Percentiles rank a stretch among this genome's conserved stretches.
Evolutionary conservation across 2,329 filamentous ascomycete genomes (phyloP).

Genomic region (Colletotrichum orbiculare): DNA sequence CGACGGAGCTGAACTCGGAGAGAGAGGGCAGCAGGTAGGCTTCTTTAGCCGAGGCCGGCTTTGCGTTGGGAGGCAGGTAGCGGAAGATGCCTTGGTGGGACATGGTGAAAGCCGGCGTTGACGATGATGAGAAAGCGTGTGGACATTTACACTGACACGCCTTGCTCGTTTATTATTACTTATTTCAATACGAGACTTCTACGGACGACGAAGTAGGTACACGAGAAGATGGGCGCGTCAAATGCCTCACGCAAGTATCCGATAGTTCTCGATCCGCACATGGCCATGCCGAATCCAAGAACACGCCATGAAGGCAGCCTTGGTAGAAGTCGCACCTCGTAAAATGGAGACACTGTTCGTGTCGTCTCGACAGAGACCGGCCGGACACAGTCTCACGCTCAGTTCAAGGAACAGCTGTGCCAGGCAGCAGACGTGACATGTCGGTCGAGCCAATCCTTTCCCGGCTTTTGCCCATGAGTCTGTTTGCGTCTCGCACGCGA

Average conservation of each 20-base stretch:
- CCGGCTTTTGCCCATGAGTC: conserved; percentile 10
- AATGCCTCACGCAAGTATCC: neutral
- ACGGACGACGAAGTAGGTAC: no score
- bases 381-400: neutral
- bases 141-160: no score
- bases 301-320: conserved; percentile 7
- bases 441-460: neutral
- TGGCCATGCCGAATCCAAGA: neutral
- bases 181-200: no score
- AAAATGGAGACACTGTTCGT: conserved; percentile 5
- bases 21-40: no score
- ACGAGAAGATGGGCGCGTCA: no score
- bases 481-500: neutral
- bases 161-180: no score
- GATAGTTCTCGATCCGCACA: conserved; percentile 4
- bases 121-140: no score
- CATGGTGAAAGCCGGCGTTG: no score
- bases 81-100: no score
- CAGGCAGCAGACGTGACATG: neutral
- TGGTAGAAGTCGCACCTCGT: conserved; percentile 1
- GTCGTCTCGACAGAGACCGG: neutral
- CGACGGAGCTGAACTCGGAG: no score
- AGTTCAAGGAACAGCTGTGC: conserved; percentile 3
- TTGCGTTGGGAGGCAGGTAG: no score
- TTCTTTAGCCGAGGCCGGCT: no score